A percentile compares a stretch with the other conserved stretches of the same genome.
phyloP scores from a whole-genome alignment of 2,329 filamentous ascomycete genomes.

The Moelleriella libera region DNA sequence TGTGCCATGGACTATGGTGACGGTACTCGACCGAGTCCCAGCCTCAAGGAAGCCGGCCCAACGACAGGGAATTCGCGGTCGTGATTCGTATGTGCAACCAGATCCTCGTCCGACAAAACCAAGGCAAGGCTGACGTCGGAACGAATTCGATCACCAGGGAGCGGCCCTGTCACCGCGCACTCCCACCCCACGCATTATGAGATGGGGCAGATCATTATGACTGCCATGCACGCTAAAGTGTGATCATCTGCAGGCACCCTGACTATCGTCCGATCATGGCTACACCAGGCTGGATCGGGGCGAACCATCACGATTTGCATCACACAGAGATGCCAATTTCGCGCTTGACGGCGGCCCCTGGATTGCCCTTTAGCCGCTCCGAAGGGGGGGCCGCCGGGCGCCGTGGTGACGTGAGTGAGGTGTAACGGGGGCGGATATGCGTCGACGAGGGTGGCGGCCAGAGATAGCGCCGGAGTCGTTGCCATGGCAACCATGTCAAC shows the following conservation, averaged over 20 bases:
- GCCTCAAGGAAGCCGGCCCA: no score
- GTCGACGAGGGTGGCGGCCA: background rate
- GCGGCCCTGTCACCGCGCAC: background rate
- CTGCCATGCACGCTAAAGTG: background rate
- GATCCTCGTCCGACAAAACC: no score
- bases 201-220: background rate
- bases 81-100: no score
- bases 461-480: constrained; percentile 8
- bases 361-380: background rate
- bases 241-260: background rate
- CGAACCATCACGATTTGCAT: background rate
- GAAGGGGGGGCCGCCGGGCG: constrained; percentile 2
- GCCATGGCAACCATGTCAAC: constrained; percentile 19
- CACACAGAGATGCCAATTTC: background rate
- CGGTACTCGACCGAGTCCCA: no score
- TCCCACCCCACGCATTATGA: background rate
- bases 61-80: no score
- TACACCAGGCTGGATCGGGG: background rate
- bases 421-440: background rate
- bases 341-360: background rate
- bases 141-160: background rate
- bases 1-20: no score
- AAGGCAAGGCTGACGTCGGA: no score
- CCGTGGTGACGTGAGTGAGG: constrained; percentile 8
- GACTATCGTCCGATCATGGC: background rate